Conservation (phyloP, 305 asterid species). For the Fraxinus paxiana region DNA sequence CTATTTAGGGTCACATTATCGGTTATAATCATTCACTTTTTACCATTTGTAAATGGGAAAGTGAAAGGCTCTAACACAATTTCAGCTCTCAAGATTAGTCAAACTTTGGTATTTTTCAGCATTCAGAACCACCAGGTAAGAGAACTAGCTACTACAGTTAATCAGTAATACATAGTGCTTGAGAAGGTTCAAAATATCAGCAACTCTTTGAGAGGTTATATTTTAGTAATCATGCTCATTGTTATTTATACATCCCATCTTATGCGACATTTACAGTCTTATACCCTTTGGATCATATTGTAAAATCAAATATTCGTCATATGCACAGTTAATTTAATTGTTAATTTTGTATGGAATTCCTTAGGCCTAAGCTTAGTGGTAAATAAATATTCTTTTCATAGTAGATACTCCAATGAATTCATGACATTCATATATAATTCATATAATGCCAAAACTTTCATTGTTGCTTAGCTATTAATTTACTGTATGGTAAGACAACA, state of each 20-base stretch:
- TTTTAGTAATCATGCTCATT: neutral
- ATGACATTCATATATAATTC: neutral
- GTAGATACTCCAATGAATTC: neutral
- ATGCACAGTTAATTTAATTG: neutral
- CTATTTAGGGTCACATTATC: neutral
- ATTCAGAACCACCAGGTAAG: neutral
- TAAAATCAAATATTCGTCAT: neutral
- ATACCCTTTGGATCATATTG: neutral
- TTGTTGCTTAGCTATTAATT: neutral
- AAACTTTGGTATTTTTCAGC: neutral
- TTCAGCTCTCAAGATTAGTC: neutral
- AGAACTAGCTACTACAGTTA: neutral
- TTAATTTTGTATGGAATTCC: neutral
- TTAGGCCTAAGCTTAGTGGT: neutral
- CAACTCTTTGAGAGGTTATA: neutral
- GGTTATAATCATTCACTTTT: neutral
- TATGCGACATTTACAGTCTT: neutral
- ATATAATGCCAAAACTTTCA: neutral
- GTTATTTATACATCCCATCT: neutral
- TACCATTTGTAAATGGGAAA: neutral
- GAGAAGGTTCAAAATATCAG: neutral
- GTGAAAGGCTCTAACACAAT: neutral
- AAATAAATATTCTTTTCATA: neutral
- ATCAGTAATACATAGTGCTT: neutral
- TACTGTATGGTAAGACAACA: neutral